Base-by-base conservation (phyloP, 1,284 basidiomycete genomes). In the Boletus semigastroideus region DNA sequence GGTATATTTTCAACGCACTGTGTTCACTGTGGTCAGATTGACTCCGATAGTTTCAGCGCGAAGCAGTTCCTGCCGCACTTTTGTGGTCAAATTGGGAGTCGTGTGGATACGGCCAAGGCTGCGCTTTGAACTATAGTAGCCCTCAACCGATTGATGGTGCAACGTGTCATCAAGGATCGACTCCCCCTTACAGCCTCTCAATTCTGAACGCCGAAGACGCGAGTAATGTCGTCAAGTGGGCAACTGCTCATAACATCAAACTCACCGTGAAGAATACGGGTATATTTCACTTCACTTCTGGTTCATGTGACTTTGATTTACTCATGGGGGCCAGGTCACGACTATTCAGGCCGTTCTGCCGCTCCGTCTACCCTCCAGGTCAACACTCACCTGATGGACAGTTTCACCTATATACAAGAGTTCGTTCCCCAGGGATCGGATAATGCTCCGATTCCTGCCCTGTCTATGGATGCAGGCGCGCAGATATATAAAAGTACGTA, bases 181-280 rank as follows among this genome's bases (percentile, higher is more conserved):
- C 43, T 1, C 60, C 60, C 2, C 58, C 64, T 10, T 63, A 51
- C 28, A 56, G 57, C 16, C 8, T 63, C 22, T 37, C 48, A 9
- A 65, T 66, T 13, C 27, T 19, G 8, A 42, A 51, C 49, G 60
- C 64, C 5, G 49, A 52, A 20, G 62, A 64, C 9, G 62, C 58
- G 10, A 66, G 60, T 5, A 31, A 16, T 8, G 13, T 65, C n/a
- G 10, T 59, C 20, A 42, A 53, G 16, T 64, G 64, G 62, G 64
- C 64, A 2, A 58, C 51, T 11, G 43, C 54, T 12, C 48, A 65
- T 34, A 40, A 61, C 0, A 34, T 67, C 25, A 67, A 65, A 28
- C 22, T 67, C 8, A 63, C 53, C 5, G 39, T 63, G 0, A 67
- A 55, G 49, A 64, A 65, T 13, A 64, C 62, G 20, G 64, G 62